Base-by-base conservation (phyloP, 2,329 filamentous ascomycete species). In the Hymenoscyphus linearis region DNA sequence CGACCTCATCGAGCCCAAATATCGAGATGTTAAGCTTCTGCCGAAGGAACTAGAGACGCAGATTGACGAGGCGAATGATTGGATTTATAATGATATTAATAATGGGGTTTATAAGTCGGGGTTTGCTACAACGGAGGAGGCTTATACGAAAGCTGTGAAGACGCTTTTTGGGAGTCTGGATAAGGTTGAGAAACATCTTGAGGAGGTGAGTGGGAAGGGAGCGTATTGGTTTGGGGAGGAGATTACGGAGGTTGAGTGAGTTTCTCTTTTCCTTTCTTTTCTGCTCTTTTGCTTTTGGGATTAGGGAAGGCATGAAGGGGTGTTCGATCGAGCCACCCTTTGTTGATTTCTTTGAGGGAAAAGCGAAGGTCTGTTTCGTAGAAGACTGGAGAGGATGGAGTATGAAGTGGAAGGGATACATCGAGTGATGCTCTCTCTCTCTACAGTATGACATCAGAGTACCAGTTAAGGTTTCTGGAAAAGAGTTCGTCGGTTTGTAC, bases 81-180 rank as follows among this genome's bases (percentile, higher is more conserved):
- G 92, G 91, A 90, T 86, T 31, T 96, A 96, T 75, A 81, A 86
- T 69, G 71, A 77, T 50, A 85, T 89, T 76, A 89, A 89, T 75
- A 89, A 89, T 71, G 86, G 86, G 65, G 86, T 89, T 57, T 88
- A 88, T 77, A 87, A 86, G 76, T 84, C 86, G 62, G 93, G 93
- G 37, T 96, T 96, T 71, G 92, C 93, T 31, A 93, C 87, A 3
- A 90, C 88, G 0, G 88, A 93, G 75, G 83, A 85, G 66, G 91
- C 91, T 1, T 97, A 97, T 74, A 88, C 93, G 70, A 82, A 83
- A 63, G 88, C 90, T 69, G 85, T 96, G 2, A 64, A 70, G 0
- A 75, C 81, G 0, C 83, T 97, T 10, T 97, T 97, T 73, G 80
- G 83, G 60, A 86, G 87, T 0, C 84, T 97, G 9, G 90, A 96